phyloP scores from a whole-genome alignment of 805 yeast genomes.

The Wickerhamomyces silvicola region DNA sequence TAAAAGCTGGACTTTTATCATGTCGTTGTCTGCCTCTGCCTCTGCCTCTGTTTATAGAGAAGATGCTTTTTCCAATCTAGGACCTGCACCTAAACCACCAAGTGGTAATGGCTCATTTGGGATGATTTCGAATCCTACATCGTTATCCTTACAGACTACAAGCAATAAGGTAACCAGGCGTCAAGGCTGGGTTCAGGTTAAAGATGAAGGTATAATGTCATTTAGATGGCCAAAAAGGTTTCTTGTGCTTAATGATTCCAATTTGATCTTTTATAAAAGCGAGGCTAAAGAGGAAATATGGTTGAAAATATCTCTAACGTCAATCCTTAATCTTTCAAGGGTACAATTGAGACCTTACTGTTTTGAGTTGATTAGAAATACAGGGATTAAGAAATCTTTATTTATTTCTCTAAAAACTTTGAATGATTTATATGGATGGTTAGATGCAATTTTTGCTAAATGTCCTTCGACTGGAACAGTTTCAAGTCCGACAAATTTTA shows the following conservation, averaged over 20 bases:
- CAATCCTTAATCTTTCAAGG: conserved; percentile 58
- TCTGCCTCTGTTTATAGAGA: conserved; percentile 36
- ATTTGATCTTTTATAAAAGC: conserved; percentile 66
- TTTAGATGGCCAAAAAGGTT: conserved; percentile 91
- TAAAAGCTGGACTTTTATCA: conserved; percentile 7
- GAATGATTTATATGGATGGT: conserved; percentile 81
- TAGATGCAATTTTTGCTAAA: conserved; percentile 77
- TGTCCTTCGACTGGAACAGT: conserved; percentile 63
- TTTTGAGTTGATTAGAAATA: conserved; percentile 57
- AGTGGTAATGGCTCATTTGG: conserved; percentile 27
- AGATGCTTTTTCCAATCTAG: conserved; percentile 45
- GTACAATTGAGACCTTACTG: conserved; percentile 71
- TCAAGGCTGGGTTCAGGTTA: conserved; percentile 86
- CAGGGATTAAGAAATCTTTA: conserved; percentile 47
- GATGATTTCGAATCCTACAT: conserved; percentile 26
- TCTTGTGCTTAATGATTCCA: conserved; percentile 69
- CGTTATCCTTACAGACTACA: conserved; percentile 20
- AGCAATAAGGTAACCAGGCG: conserved; percentile 27
- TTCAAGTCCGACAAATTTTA: conserved; percentile 89
- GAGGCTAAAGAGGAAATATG: conserved; percentile 47
- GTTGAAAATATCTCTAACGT: conserved; percentile 47
- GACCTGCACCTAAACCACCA: conserved; percentile 53
- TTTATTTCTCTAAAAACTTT: conserved; percentile 72
- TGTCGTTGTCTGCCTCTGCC: conserved; percentile 30
- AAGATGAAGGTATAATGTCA: conserved; percentile 85